A percentile compares a stretch with the other conserved stretches of the same genome.
Conservation (phyloP, 139 green algal species). For the Asterochloris sp. region DNA sequence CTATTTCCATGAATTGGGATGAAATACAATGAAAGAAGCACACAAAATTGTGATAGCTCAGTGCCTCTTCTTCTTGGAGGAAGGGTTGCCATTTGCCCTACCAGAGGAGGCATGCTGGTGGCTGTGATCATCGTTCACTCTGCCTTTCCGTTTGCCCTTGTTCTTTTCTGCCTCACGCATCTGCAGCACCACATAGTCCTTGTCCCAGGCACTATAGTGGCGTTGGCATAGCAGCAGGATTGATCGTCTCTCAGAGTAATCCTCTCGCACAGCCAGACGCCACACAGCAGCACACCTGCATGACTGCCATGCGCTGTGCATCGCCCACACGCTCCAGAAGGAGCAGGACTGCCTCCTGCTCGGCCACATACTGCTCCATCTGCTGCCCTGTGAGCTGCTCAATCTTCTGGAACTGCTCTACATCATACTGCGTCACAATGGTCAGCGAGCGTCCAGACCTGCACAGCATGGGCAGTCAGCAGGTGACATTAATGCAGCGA, state of each 20-base stretch:
- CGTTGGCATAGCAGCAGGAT: too few relatives aligned
- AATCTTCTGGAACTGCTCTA: conserved; percentile 98
- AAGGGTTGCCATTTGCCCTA: too few relatives aligned
- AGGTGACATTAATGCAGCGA: not conserved
- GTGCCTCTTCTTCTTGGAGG: too few relatives aligned
- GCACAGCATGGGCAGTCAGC: not conserved
- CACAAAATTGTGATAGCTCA: too few relatives aligned
- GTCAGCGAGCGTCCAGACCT: conserved; percentile 84
- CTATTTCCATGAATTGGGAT: too few relatives aligned
- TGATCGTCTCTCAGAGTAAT: not conserved
- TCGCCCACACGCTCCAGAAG: conserved; percentile 83
- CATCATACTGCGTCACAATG: conserved; percentile 98
- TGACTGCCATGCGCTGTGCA: conserved; percentile 78
- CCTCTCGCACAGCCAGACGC: not conserved
- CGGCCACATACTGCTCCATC: conserved; percentile 75
- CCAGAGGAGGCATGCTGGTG: too few relatives aligned
- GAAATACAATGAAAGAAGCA: too few relatives aligned
- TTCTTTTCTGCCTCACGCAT: conserved; percentile 28
- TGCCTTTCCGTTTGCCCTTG: conserved; percentile 24
- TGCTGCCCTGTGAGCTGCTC: conserved; percentile 86
- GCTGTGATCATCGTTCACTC: not conserved
- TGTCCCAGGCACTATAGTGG: too few relatives aligned
- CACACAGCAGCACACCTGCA: conserved; percentile 58
- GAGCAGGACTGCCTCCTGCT: conserved; percentile 71
- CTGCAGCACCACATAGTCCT: not conserved